phyloP scores from a whole-genome alignment of 2,329 filamentous ascomycete species.

The Hypoxylon sp. region DNA sequence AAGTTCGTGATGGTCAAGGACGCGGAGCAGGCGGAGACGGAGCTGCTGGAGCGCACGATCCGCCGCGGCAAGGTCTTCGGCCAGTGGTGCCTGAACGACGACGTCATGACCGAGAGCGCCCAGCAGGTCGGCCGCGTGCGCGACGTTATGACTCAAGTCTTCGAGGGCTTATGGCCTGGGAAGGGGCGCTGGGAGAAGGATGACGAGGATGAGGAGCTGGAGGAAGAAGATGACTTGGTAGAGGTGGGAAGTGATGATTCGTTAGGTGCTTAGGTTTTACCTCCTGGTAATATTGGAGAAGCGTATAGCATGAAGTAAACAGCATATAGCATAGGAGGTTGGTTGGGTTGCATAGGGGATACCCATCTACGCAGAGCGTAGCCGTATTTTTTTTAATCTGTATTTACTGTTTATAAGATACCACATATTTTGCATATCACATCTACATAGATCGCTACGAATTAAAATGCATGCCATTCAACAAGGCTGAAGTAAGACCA shows the following conservation, averaged over 20 bases:
- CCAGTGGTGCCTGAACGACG: conserved; percentile 61
- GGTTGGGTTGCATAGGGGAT: conserved; percentile 6
- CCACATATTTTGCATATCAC: conserved; percentile 30
- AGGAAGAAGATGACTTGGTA: conserved; percentile 7
- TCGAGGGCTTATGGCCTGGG: conserved; percentile 54
- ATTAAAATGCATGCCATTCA: conserved; percentile 15
- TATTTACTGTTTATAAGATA: conserved; percentile 40
- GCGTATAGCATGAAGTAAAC: not conserved
- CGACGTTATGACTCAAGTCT: conserved; percentile 55
- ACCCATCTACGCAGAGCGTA: conserved; percentile 30
- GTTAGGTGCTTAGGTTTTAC: not conserved
- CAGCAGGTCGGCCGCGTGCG: conserved; percentile 55
- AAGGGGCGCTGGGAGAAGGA: conserved; percentile 48
- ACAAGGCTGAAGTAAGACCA: not conserved
- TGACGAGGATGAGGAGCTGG: not conserved
- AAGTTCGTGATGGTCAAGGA: conserved; percentile 62
- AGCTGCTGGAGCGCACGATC: conserved; percentile 57
- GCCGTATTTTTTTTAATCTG: conserved; percentile 26
- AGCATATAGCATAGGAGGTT: conserved; percentile 3
- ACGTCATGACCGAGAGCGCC: conserved; percentile 58
- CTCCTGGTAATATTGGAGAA: not conserved
- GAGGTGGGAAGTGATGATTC: conserved; percentile 6
- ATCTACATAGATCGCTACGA: conserved; percentile 22
- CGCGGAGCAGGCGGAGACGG: conserved; percentile 59
- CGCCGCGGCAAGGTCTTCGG: conserved; percentile 55